A percentile compares a stretch with the other conserved stretches of the same genome.
Conservation (phyloP, 176 grass and related monocot species). For the Oropetium thomaeum region DNA sequence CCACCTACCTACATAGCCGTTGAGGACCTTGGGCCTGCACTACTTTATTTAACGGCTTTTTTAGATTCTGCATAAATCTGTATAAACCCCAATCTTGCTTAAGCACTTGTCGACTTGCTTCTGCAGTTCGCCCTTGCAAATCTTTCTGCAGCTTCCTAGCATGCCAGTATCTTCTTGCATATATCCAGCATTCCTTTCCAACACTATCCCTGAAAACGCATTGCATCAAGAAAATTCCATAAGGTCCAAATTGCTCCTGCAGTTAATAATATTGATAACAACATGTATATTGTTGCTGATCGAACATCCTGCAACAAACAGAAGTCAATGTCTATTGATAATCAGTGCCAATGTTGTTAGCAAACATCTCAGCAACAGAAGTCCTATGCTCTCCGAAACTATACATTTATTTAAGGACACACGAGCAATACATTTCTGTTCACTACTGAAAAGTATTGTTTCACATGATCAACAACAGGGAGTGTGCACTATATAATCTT, state of each 20-base stretch:
- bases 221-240: not conserved
- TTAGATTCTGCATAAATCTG: not conserved
- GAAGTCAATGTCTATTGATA: too few species aligned
- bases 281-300: not conserved
- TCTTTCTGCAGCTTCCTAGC: not conserved
- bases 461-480: not conserved
- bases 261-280: not conserved
- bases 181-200: not conserved
- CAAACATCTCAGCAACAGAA: not conserved
- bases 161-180: not conserved
- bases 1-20: constrained; percentile 9
- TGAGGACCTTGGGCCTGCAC: not conserved
- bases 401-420: not conserved
- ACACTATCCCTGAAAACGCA: not conserved
- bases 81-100: too few species aligned
- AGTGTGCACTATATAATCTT: not conserved
- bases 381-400: not conserved
- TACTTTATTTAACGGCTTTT: not conserved
- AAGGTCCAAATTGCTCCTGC: not conserved
- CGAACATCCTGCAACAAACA: not conserved
- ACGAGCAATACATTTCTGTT: not conserved
- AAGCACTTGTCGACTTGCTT: not conserved
- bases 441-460: not conserved
- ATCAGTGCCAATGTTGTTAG: not conserved
- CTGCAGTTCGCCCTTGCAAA: not conserved